Conservation (phyloP, 2,329 filamentous ascomycete genomes). For the Beauveria rudraprayagi region DNA sequence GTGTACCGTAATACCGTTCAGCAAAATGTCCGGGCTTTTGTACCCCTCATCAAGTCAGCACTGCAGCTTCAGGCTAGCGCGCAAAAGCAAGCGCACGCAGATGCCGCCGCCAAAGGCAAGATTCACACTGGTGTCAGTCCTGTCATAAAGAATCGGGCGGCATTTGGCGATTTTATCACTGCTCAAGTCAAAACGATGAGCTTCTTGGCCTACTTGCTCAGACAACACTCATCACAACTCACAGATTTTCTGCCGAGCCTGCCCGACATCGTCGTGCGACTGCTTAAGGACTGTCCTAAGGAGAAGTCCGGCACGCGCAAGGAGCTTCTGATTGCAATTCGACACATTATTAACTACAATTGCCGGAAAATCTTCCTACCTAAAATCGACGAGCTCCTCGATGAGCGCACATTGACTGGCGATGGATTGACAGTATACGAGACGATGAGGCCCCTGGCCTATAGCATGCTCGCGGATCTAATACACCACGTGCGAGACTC, state of each 20-base stretch:
- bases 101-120: constrained; percentile 69
- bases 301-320: constrained; percentile 93
- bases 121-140: constrained; percentile 91
- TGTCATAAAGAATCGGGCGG: constrained; percentile 84
- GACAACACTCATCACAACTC: constrained; percentile 80
- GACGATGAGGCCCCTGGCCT: constrained; percentile 88
- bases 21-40: constrained; percentile 83
- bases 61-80: constrained; percentile 83
- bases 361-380: constrained; percentile 90
- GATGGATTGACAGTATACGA: constrained; percentile 96
- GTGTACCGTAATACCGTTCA: constrained; percentile 74
- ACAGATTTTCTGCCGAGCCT: constrained; percentile 80
- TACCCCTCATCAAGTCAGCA: constrained; percentile 87
- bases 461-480: constrained; percentile 95
- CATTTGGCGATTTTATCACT: constrained; percentile 95
- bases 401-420: constrained; percentile 88
- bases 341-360: constrained; percentile 99
- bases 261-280: constrained; percentile 80
- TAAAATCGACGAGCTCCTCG: constrained; percentile 90
- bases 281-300: constrained; percentile 87
- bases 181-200: constrained; percentile 99
- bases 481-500: constrained; percentile 94
- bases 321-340: constrained; percentile 88
- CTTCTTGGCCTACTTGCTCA: constrained; percentile 85
- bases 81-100: constrained; percentile 83